Evolutionary conservation across 176 grass and related monocot species (phyloP), one percentile per base, ranked within the genome.

Genomic region (Ensete ventricosum): DNA sequence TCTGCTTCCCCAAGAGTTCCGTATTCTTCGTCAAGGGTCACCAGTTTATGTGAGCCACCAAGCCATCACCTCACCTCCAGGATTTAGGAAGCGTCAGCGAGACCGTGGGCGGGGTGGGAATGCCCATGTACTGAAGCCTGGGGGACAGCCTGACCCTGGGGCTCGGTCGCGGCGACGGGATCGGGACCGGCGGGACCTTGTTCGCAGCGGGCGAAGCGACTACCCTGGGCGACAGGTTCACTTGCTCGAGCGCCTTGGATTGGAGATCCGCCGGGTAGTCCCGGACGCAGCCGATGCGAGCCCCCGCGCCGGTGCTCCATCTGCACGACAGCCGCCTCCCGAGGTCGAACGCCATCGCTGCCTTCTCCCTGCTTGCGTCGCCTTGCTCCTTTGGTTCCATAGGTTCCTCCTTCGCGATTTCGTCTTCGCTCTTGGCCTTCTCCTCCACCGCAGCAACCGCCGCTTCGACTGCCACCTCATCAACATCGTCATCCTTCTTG

Each of bases 191-290:
- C 34, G 34, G 34, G 34, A 75, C 71, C 82, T 29, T 77, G 79
- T 54, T 70, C 50, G 76, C 79, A 9, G 71, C 76, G 21, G 90
- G 90, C 1, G 90, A 86, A 10, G 72, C 73, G 19, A 13, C 50
- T 26, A 78, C 21, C 26, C 86, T 87, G 20, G 96, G 96, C 21
- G 96, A 99, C 9, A 99, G 88, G 82, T 94, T 99, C 14, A 99
- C 96, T 50, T 99, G 96, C 86, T 99, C 96, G 0, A 99, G 81
- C 19, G 96, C 96, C 83, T 66, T 89, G 59, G 51, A 89, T 82
- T 99, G 96, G 3, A 99, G 91, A 63, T 95, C 86, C 59, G 80
- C 71, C 16, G 91, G 91, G 79, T 99, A 99, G 78, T 99, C 96
- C 14, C 96, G 88, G 72, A 99, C 91, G 77, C 88, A 94, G 59